Conservation (phyloP, 139 green algal genomes). For the Micractinium sp. region DNA sequence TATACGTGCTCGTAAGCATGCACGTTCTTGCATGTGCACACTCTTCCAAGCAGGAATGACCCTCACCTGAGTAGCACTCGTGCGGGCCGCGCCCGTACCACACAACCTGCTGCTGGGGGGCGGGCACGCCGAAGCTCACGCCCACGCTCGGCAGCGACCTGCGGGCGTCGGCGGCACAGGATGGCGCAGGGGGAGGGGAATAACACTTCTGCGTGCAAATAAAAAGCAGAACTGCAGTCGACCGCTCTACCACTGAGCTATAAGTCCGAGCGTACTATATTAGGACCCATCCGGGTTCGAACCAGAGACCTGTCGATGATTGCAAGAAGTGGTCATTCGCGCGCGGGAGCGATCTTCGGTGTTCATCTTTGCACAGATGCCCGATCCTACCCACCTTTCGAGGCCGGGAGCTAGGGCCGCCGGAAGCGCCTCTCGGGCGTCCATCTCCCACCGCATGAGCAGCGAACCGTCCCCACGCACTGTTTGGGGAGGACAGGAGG, state of each 20-base stretch:
- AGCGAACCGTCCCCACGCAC: constrained; percentile 40
- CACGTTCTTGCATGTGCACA: too few species aligned
- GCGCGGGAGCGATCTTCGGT: too few species aligned
- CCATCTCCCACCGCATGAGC: constrained; percentile 65
- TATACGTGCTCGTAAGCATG: too few species aligned
- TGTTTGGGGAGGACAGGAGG: not conserved
- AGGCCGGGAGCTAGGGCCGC: constrained; percentile 48
- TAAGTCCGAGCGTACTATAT: too few species aligned
- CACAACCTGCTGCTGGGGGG: constrained; percentile 26
- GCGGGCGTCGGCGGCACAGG: not conserved
- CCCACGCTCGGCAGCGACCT: constrained; percentile 78
- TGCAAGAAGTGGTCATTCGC: too few species aligned
- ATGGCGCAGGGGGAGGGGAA: not conserved
- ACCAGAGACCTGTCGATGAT: too few species aligned
- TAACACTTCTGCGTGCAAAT: not conserved
- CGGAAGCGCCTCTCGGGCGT: constrained; percentile 69
- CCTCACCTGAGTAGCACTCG: constrained; percentile 82
- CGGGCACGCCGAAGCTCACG: constrained; percentile 55
- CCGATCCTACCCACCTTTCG: not conserved
- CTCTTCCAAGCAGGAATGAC: too few species aligned
- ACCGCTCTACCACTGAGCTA: too few species aligned
- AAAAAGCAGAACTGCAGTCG: not conserved
- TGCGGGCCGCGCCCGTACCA: constrained; percentile 90
- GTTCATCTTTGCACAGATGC: too few species aligned
- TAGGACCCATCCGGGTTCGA: too few species aligned